phyloP scores from a whole-genome alignment of 495 filamentous ascomycete species.

The Aeminium ludgeri region DNA sequence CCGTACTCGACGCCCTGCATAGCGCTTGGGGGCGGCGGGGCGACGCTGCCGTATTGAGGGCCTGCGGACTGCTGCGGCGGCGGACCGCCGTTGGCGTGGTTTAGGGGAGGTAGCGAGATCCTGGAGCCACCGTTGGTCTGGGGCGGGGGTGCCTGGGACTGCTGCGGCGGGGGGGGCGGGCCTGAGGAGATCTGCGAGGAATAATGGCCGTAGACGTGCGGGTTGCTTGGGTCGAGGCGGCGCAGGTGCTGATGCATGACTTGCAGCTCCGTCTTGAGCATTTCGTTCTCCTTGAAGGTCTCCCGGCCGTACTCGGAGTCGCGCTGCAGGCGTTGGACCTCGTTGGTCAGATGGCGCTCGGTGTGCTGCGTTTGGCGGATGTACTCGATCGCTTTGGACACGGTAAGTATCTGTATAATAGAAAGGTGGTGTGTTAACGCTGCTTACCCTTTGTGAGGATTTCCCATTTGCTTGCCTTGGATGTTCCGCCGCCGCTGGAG shows the following conservation, averaged over 20 bases:
- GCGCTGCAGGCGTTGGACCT: constrained; percentile 11
- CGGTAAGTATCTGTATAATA: background rate
- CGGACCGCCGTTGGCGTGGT: background rate
- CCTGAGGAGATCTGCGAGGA: constrained; percentile 10
- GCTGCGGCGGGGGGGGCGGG: too few species aligned
- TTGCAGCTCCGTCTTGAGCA: constrained; percentile 16
- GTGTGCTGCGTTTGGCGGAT: constrained; percentile 11
- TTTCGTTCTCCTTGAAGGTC: constrained; percentile 15
- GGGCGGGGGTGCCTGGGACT: background rate
- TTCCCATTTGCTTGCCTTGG: constrained; percentile 98
- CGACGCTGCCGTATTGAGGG: background rate
- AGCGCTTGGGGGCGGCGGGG: background rate
- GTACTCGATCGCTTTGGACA: constrained; percentile 16
- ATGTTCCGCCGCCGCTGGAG: constrained; percentile 66
- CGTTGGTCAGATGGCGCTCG: constrained; percentile 5
- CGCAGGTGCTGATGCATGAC: constrained; percentile 17
- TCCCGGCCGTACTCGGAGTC: constrained; percentile 11
- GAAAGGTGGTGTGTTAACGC: background rate
- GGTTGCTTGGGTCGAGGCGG: constrained; percentile 10
- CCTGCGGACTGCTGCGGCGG: background rate
- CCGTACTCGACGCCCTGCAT: constrained; percentile 4
- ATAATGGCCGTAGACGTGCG: constrained; percentile 18
- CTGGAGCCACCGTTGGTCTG: constrained; percentile 6
- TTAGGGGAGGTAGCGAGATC: constrained; percentile 11
- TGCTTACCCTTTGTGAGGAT: constrained; percentile 78